Evolutionary conservation across 805 yeast genomes (phyloP).

Genomic region (Candida hungchunana): DNA sequence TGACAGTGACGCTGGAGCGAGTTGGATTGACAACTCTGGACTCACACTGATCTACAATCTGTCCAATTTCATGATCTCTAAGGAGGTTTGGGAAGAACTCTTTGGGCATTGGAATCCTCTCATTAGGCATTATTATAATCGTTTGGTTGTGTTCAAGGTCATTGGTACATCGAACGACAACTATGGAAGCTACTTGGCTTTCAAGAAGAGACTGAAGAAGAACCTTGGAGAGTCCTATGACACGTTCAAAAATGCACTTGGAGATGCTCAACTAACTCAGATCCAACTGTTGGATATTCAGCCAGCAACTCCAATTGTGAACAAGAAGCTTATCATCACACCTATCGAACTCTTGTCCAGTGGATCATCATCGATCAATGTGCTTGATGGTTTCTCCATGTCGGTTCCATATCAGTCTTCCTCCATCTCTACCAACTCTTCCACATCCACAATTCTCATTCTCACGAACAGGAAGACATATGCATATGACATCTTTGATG

Average conservation of each 20-base stretch:
- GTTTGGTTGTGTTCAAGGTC: conserved; percentile 67
- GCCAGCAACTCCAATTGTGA: conserved; percentile 38
- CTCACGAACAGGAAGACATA: conserved; percentile 38
- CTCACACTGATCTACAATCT: conserved; percentile 46
- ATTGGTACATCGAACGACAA: conserved; percentile 12
- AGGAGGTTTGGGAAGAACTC: conserved; percentile 46
- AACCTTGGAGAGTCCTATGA: conserved; percentile 9
- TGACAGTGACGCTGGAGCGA: not conserved
- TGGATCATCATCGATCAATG: conserved; percentile 17
- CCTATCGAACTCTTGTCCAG: conserved; percentile 6
- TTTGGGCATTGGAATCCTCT: conserved; percentile 81
- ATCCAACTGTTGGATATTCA: conserved; percentile 10
- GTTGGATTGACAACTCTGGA: conserved; percentile 38
- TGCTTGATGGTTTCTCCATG: conserved; percentile 6
- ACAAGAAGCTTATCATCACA: conserved; percentile 44
- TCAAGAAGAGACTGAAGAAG: conserved; percentile 10
- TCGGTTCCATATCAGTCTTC: conserved; percentile 1
- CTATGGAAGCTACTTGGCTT: conserved; percentile 14
- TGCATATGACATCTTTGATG: conserved; percentile 63
- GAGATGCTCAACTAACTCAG: conserved; percentile 1
- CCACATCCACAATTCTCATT: conserved; percentile 16
- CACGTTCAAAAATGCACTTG: conserved; percentile 3
- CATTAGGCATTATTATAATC: conserved; percentile 62
- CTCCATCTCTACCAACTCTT: conserved; percentile 4
- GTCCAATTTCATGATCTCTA: conserved; percentile 50